Percentiles rank a stretch among this genome's conserved stretches.
These are phyloP conservation scores for Ophiostoma montium DNA, from an alignment of 2,329 filamentous ascomycete genomes.

Conservation along the genomic window DNA sequence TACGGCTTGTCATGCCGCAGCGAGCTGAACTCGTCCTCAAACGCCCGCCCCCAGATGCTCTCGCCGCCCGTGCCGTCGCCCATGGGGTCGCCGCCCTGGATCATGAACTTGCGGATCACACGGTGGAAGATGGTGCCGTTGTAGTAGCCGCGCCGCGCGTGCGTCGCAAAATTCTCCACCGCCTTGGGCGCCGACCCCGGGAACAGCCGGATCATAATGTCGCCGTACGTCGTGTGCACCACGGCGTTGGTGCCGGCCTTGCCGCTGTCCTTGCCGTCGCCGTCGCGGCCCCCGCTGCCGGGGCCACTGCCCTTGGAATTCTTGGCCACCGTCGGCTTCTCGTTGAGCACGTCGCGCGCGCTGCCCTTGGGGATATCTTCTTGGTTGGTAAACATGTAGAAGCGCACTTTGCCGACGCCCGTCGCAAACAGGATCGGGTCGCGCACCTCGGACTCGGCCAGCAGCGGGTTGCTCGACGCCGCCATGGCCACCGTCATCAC, in stretches of 20 bases:
- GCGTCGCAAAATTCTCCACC: conserved; percentile 94
- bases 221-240: conserved; percentile 84
- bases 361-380: conserved; percentile 61
- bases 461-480: conserved; percentile 79
- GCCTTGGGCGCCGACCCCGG: conserved; percentile 86
- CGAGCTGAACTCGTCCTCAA: conserved; percentile 84
- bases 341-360: conserved; percentile 80
- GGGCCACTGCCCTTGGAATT: conserved; percentile 25
- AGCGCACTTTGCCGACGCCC: conserved; percentile 73
- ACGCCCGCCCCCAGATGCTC: conserved; percentile 84
- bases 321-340: conserved; percentile 52
- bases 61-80: conserved; percentile 85
- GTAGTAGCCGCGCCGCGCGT: conserved; percentile 82
- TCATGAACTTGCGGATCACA: conserved; percentile 98
- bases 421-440: conserved; percentile 84
- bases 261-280: conserved; percentile 33
- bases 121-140: conserved; percentile 97
- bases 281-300: background rate
- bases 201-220: conserved; percentile 87
- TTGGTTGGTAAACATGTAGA: conserved; percentile 97
- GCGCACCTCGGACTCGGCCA: conserved; percentile 79
- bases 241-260: conserved; percentile 66
- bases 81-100: conserved; percentile 71
- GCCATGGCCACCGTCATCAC: conserved; percentile 95
- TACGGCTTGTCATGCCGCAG: conserved; percentile 93